Evolutionary conservation across 2,329 filamentous ascomycete genomes (phyloP).

Genomic region (Calonectria pseudoturangicola): DNA sequence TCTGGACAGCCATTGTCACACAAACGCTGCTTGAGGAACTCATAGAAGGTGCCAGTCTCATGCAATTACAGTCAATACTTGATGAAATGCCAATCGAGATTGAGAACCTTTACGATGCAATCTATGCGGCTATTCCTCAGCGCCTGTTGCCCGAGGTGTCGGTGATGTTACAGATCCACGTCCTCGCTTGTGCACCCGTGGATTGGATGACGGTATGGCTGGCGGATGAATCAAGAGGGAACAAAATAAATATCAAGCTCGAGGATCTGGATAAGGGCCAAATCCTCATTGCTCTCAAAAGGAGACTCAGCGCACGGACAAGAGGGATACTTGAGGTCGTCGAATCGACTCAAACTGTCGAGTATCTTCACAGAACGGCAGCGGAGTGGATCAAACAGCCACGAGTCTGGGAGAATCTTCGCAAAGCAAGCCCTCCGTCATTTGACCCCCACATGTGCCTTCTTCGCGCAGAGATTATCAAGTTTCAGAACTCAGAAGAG

Average conservation of each 20-base stretch:
- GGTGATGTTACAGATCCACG: conserved; percentile 21
- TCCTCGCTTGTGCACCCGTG: not conserved
- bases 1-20: conserved; percentile 27
- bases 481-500: not conserved
- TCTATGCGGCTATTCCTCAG: conserved; percentile 14
- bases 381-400: conserved; percentile 27
- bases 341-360: not conserved
- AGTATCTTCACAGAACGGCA: conserved; percentile 30
- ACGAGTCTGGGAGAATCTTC: conserved; percentile 16
- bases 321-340: conserved; percentile 32
- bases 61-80: conserved; percentile 13
- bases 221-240: conserved; percentile 25
- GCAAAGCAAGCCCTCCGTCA: not conserved
- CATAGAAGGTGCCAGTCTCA: conserved; percentile 4
- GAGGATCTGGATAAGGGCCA: not conserved
- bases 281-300: conserved; percentile 9
- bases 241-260: not conserved
- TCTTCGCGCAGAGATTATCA: conserved; percentile 26
- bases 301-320: conserved; percentile 26
- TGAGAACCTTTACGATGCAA: conserved; percentile 28
- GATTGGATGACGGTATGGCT: conserved; percentile 32
- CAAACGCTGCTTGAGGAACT: not conserved
- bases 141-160: conserved; percentile 19
- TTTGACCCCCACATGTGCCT: conserved; percentile 30
- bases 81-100: conserved; percentile 28